phyloP scores from a whole-genome alignment of 306 rosid species.

The Urtica urens region DNA sequence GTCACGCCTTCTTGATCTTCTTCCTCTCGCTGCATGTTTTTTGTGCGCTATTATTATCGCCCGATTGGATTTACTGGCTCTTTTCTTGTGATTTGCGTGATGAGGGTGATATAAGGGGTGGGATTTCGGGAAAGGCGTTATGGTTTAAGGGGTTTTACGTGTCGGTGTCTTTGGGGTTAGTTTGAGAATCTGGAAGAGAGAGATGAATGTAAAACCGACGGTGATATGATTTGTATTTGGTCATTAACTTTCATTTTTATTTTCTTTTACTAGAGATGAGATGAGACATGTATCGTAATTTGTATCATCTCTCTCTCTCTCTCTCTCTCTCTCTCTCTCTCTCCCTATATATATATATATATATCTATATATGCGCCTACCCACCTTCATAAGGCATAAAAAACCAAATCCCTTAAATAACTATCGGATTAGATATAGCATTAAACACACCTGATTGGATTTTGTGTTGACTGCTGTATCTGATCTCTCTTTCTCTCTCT shows the following conservation, averaged over 20 bases:
- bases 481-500: too few relatives aligned
- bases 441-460: too few relatives aligned
- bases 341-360: too few relatives aligned
- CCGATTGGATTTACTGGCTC: background rate
- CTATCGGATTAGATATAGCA: too few relatives aligned
- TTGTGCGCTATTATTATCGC: background rate
- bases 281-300: slow-evolving; percentile 3
- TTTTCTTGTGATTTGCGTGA: slow-evolving; percentile 3
- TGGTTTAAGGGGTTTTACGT: slow-evolving; percentile 18
- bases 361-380: too few relatives aligned
- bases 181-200: slow-evolving; percentile 27
- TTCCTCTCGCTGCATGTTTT: background rate
- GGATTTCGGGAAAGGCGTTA: background rate
- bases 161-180: slow-evolving; percentile 19
- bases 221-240: slow-evolving; percentile 11
- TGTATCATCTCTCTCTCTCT: slow-evolving; percentile 4
- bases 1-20: background rate
- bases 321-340: too few relatives aligned
- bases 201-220: slow-evolving; percentile 23
- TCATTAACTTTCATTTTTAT: background rate
- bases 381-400: too few relatives aligned
- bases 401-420: too few relatives aligned
- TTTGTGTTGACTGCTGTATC: background rate
- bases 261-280: slow-evolving; percentile 28
- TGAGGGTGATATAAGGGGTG: slow-evolving; percentile 14